Evolutionary conservation across 495 filamentous ascomycete species (phyloP).

Genomic region (Neurospora sublineolata): DNA sequence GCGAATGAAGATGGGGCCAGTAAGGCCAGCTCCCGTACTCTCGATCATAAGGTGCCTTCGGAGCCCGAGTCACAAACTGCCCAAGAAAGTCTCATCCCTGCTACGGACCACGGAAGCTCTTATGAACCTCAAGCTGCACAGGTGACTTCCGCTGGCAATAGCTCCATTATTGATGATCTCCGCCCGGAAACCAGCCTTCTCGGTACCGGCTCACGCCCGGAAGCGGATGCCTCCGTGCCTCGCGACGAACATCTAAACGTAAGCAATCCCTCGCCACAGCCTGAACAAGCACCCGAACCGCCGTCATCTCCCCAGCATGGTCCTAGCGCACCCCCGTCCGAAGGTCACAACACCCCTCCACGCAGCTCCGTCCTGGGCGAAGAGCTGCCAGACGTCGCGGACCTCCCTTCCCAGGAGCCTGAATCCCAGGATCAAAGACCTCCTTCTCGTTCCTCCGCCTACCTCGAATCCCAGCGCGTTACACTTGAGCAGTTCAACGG

Average conservation of each 20-base stretch:
- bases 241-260: conserved; percentile 2
- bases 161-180: conserved; percentile 14
- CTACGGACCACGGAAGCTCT: conserved; percentile 2
- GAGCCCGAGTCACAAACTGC: background rate
- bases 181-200: conserved; percentile 14
- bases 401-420: background rate
- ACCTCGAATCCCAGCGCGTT: conserved; percentile 17
- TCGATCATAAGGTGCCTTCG: conserved; percentile 7
- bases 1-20: background rate
- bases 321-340: background rate
- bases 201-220: conserved; percentile 16
- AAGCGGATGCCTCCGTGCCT: conserved; percentile 10
- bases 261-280: conserved; percentile 21
- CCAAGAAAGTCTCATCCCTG: conserved; percentile 12
- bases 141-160: background rate
- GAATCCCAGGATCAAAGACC: background rate
- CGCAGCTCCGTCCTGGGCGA: background rate
- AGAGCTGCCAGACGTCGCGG: background rate
- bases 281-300: conserved; percentile 13
- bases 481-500: conserved; percentile 18
- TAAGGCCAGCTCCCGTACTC: conserved; percentile 1
- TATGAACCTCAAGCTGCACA: conserved; percentile 1
- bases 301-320: background rate
- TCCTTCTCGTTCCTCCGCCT: background rate
- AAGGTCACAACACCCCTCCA: background rate